phyloP scores from a whole-genome alignment of 495 filamentous ascomycete genomes.

The Penicillium psychrofluorescens region DNA sequence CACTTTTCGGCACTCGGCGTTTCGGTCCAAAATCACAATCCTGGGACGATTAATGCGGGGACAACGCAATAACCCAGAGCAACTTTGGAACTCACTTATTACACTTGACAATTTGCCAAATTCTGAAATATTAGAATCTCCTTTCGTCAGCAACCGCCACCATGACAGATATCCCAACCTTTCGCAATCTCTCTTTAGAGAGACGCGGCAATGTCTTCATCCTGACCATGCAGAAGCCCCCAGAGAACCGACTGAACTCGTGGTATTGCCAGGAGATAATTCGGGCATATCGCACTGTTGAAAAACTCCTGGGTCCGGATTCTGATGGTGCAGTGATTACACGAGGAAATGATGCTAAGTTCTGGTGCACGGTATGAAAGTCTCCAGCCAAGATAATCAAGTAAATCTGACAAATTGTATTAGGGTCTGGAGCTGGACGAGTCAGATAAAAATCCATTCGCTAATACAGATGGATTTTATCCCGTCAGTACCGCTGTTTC shows the following conservation, averaged over 20 bases:
- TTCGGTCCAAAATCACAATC: no score
- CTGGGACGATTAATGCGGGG: no score
- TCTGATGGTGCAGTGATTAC: constrained; percentile 41
- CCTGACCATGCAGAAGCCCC: constrained; percentile 42
- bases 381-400: not conserved
- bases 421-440: constrained; percentile 43
- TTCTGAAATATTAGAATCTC: no score
- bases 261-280: constrained; percentile 43
- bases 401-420: not conserved
- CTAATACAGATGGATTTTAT: constrained; percentile 45
- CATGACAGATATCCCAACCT: constrained; percentile 18
- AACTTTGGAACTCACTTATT: no score
- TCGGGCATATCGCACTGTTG: constrained; percentile 33
- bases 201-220: constrained; percentile 37
- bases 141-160: not conserved
- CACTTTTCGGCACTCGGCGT: no score
- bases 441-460: constrained; percentile 36
- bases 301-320: constrained; percentile 28
- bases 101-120: no score
- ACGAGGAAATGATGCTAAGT: constrained; percentile 40
- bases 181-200: constrained; percentile 19
- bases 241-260: constrained; percentile 42
- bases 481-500: constrained; percentile 14
- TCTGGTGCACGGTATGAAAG: constrained; percentile 38
- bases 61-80: no score